These are phyloP conservation scores for Ligustrum vulgare DNA, from an alignment of 257 asterid genomes.

Conservation along the genomic window DNA sequence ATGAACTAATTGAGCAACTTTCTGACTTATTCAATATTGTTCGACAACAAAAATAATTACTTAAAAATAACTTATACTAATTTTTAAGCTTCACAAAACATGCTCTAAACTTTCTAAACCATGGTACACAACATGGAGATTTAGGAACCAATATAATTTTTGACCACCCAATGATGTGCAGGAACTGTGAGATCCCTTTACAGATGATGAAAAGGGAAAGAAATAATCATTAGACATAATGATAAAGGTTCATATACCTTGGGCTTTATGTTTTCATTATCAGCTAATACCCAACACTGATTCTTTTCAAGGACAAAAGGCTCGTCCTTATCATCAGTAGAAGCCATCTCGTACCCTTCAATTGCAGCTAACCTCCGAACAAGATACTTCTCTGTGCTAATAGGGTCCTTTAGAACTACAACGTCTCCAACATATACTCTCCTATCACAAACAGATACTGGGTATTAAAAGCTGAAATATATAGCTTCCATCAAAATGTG, in stretches of 20 bases:
- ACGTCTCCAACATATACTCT: slow-evolving; percentile 70
- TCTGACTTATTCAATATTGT: neutral
- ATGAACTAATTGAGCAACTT: neutral
- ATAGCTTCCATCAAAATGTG: neutral
- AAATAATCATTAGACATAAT: slow-evolving; percentile 5
- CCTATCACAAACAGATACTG: slow-evolving; percentile 38
- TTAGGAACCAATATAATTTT: neutral
- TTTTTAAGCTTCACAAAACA: no score
- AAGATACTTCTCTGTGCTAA: slow-evolving; percentile 43
- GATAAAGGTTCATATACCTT: slow-evolving; percentile 41
- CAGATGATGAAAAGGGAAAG: neutral
- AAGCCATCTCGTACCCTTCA: slow-evolving; percentile 83
- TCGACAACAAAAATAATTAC: neutral
- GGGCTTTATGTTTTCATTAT: slow-evolving; percentile 63
- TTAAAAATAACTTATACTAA: no score
- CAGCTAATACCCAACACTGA: slow-evolving; percentile 89
- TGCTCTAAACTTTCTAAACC: neutral
- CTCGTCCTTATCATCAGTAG: slow-evolving; percentile 65
- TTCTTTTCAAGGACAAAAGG: slow-evolving; percentile 72
- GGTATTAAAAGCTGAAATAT: neutral
- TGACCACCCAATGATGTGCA: neutral
- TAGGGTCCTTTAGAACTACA: slow-evolving; percentile 75
- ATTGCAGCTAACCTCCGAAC: slow-evolving; percentile 85
- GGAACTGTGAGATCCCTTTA: neutral
- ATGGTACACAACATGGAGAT: neutral